Conservation (phyloP, 495 filamentous ascomycete species). For the Penicillium arizonense region DNA sequence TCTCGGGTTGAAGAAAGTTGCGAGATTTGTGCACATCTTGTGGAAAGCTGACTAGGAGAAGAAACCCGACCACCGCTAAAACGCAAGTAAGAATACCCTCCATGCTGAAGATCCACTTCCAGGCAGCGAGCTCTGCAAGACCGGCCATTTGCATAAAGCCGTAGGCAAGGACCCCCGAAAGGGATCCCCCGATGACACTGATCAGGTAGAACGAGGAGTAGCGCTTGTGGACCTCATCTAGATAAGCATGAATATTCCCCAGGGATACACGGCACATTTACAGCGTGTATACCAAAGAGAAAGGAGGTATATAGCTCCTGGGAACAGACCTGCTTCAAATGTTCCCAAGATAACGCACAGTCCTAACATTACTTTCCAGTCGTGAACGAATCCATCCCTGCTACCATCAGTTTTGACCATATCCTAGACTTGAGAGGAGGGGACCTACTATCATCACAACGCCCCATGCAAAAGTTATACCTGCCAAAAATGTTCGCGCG, state of each 20-base stretch:
- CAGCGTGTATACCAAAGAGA: constrained; percentile 69
- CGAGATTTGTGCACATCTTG: constrained; percentile 63
- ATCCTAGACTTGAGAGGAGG: not conserved
- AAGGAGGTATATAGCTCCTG: constrained; percentile 68
- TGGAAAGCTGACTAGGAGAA: constrained; percentile 81
- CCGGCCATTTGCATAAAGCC: constrained; percentile 65
- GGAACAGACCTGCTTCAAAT: constrained; percentile 66
- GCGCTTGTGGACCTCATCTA: too few relatives aligned
- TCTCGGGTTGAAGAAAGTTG: constrained; percentile 60
- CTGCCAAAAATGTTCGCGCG: constrained; percentile 4
- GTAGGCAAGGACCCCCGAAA: constrained; percentile 37
- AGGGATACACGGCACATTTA: constrained; percentile 71
- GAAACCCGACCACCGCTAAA: constrained; percentile 67
- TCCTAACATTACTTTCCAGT: constrained; percentile 73
- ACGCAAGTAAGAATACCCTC: constrained; percentile 64
- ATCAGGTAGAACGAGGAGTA: too few relatives aligned
- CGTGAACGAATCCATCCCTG: constrained; percentile 32
- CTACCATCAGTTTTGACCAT: too few relatives aligned
- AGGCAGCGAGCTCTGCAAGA: constrained; percentile 58
- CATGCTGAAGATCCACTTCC: constrained; percentile 77
- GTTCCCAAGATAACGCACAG: constrained; percentile 71
- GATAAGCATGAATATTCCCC: constrained; percentile 39
- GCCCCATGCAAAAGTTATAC: constrained; percentile 7
- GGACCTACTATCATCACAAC: constrained; percentile 10
- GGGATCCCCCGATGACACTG: too few relatives aligned